These are phyloP conservation scores for Wickerhamomyces kurtzmanii DNA, from an alignment of 805 yeast species.

Conservation along the genomic window DNA sequence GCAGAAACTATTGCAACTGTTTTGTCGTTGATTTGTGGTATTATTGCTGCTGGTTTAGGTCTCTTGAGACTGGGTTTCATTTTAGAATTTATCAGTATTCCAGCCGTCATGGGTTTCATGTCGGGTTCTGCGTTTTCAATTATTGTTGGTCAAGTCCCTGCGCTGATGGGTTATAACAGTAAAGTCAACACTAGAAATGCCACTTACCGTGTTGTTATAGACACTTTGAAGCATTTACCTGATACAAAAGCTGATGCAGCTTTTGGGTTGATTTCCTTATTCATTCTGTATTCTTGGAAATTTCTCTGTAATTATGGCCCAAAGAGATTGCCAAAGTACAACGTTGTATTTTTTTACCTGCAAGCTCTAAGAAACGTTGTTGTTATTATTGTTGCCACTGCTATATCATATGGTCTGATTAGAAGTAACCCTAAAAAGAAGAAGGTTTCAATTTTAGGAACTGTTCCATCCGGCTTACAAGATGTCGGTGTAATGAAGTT, in stretches of 20 bases:
- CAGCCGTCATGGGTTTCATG: slow-evolving; percentile 93
- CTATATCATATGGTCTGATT: slow-evolving; percentile 71
- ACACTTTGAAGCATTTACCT: slow-evolving; percentile 63
- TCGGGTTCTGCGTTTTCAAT: slow-evolving; percentile 87
- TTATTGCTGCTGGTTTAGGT: slow-evolving; percentile 77
- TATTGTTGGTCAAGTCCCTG: slow-evolving; percentile 79
- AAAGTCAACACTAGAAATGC: slow-evolving; percentile 64
- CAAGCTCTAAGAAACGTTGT: slow-evolving; percentile 77
- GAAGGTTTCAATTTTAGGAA: slow-evolving; percentile 53
- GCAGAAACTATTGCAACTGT: slow-evolving; percentile 76
- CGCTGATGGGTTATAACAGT: slow-evolving; percentile 64
- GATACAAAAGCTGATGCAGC: slow-evolving; percentile 74
- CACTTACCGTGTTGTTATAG: slow-evolving; percentile 59
- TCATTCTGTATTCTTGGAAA: slow-evolving; percentile 67
- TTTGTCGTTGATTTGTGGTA: slow-evolving; percentile 75
- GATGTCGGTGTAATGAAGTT: slow-evolving; percentile 66
- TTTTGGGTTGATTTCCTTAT: slow-evolving; percentile 70
- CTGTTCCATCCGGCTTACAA: slow-evolving; percentile 73
- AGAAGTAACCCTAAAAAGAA: slow-evolving; percentile 32
- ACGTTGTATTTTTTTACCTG: slow-evolving; percentile 50
- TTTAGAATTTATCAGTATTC: slow-evolving; percentile 80
- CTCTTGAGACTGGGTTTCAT: slow-evolving; percentile 77
- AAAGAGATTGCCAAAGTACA: slow-evolving; percentile 50
- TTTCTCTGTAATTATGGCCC: slow-evolving; percentile 50
- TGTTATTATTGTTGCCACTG: slow-evolving; percentile 72